A percentile compares a stretch with the other conserved stretches of the same genome.
These are phyloP conservation scores for Salix purpurea DNA, from an alignment of 345 rosid species.

Conservation along the genomic window DNA sequence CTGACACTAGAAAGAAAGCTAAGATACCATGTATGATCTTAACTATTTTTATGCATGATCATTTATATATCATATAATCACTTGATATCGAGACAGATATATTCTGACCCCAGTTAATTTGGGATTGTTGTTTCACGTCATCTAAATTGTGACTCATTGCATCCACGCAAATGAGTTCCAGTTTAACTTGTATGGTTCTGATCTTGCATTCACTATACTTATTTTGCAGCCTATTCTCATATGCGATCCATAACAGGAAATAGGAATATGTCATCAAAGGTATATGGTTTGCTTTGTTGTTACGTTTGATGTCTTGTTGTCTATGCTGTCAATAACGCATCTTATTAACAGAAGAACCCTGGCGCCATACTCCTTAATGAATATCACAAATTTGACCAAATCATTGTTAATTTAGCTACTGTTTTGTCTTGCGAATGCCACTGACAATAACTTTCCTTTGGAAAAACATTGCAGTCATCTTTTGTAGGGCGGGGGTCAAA, in stretches of 20 bases:
- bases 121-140: background rate
- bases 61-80: background rate
- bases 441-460: background rate
- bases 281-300: slow-evolving; percentile 22
- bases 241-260: slow-evolving; percentile 42
- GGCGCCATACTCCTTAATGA: too few relatives aligned
- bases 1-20: slow-evolving; percentile 54
- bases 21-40: slow-evolving; percentile 59
- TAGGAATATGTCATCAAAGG: slow-evolving; percentile 53
- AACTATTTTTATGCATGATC: background rate
- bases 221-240: slow-evolving; percentile 49
- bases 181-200: slow-evolving; percentile 1
- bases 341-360: too few relatives aligned
- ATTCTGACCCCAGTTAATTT: too few relatives aligned
- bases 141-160: background rate
- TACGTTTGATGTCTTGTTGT: background rate
- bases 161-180: background rate
- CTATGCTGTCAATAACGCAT: background rate
- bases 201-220: background rate
- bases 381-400: background rate
- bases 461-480: slow-evolving; percentile 63
- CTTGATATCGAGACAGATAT: too few relatives aligned
- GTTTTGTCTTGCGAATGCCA: background rate
- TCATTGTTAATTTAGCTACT: background rate
- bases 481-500: slow-evolving; percentile 60